phyloP scores from a whole-genome alignment of 73 alveolate species.

The Paramecium caudatum region DNA sequence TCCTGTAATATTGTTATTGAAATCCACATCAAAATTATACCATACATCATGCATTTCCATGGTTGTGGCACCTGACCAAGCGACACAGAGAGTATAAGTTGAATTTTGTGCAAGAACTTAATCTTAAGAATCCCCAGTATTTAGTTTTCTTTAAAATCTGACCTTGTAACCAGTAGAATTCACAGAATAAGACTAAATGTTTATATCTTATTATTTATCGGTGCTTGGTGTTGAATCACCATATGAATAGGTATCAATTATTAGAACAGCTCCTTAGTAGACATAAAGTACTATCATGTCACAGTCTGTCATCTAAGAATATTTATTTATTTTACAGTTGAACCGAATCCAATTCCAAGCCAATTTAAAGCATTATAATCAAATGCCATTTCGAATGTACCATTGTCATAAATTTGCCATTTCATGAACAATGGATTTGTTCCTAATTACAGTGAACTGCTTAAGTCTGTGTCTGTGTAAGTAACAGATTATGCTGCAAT shows the following conservation, averaged over 20 bases:
- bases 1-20: not conserved
- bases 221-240: not conserved
- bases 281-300: constrained; percentile 27
- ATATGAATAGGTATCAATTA: constrained; percentile 31
- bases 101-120: not conserved
- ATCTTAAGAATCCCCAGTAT: constrained; percentile 49
- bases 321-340: constrained; percentile 1
- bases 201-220: not conserved
- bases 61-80: not conserved
- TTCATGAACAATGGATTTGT: not conserved
- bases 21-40: not conserved
- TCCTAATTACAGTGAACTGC: constrained; percentile 8
- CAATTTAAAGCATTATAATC: constrained; percentile 17
- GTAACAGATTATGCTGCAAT: constrained; percentile 6
- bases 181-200: not conserved
- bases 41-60: constrained; percentile 56
- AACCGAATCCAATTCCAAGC: constrained; percentile 71
- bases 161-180: constrained; percentile 1
- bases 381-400: constrained; percentile 52
- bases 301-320: constrained; percentile 29
- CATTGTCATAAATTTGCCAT: constrained; percentile 27
- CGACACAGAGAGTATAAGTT: constrained; percentile 35
- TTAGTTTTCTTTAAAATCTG: constrained; percentile 52
- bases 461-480: not conserved
- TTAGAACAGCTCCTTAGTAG: not conserved